Base-by-base conservation (phyloP, 371 early-diverging fungal species). In the Caulochytrium protostelioides region DNA sequence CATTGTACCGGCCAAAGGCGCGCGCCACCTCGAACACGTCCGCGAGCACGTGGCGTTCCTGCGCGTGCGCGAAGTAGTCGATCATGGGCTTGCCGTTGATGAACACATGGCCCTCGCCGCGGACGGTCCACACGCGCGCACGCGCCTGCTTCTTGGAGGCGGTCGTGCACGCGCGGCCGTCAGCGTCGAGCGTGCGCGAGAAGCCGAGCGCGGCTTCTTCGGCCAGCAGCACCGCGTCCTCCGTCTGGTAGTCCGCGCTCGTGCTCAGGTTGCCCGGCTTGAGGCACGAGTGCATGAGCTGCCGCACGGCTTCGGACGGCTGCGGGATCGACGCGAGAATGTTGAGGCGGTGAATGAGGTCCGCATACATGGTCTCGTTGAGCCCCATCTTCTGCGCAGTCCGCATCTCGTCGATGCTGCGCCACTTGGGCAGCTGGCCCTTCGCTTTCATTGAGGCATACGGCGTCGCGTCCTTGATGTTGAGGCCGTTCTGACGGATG, bases 111-210 rank as follows among this genome's bases (percentile, higher is more conserved):
- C 81, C 80, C 19, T 75, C 69, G 2, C 83, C 85, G 9, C 44
- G 44, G 4, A 83, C 74, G 0, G 87, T 50, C 67, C 72, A 85
- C 30, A 68, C 77, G 20, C 70, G 61, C 5, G 86, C 83, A 9
- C 54, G 55, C 1, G 90, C 73, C 35, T 76, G 72, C 67, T 92
- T 92, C 43, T 90, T 67, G 26, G 79, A 67, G 1, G 84, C 94
- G 5, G 62, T 59, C 0, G 81, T 79, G 52, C 65, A 72, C 17
- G 82, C 74, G 29, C 84, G 59, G 5, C 89, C 87, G 31, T 65
- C 41, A 14, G 69, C 66, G 46, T 90, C 89, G 38, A 79, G 42
- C 14, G 15, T 22, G 10, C 8, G 24, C 12, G 4, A 35, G 22
- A 6, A 21, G 13, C 5, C 24, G 12, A 3, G 28, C 36, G 15